Evolutionary conservation across 2,329 filamentous ascomycete species (phyloP).

Genomic region (Helotiales sp.): DNA sequence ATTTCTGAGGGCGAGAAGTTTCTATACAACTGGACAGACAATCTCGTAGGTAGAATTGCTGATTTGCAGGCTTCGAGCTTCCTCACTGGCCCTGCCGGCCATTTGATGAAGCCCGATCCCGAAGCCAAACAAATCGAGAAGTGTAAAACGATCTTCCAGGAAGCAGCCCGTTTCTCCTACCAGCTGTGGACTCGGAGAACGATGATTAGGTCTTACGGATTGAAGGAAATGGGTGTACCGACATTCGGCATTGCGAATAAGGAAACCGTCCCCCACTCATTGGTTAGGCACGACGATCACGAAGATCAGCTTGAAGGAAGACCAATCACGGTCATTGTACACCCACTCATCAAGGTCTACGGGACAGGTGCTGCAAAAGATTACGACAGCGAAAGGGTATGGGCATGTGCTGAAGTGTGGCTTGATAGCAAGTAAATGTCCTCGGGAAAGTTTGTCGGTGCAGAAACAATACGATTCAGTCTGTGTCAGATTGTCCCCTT

Average conservation of each 20-base stretch:
- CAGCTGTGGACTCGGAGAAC: neutral
- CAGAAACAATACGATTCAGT: too few relatives aligned
- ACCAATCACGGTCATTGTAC: neutral
- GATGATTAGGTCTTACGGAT: neutral
- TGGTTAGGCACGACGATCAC: neutral
- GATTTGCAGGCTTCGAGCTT: neutral
- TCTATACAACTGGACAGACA: neutral
- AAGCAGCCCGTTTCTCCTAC: neutral
- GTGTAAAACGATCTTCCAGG: neutral
- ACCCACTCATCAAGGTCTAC: neutral
- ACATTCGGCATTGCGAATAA: neutral
- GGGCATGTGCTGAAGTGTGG: constrained; percentile 31
- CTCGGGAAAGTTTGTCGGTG: too few relatives aligned
- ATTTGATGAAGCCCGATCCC: neutral
- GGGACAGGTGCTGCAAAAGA: constrained; percentile 21
- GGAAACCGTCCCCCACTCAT: neutral
- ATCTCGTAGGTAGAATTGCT: neutral
- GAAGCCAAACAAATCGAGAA: neutral
- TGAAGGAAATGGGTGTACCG: neutral
- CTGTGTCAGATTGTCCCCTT: too few relatives aligned
- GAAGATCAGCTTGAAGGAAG: neutral
- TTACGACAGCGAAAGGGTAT: constrained; percentile 29
- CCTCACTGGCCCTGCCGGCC: neutral
- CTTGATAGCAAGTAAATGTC: constrained; percentile 27
- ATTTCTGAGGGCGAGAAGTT: neutral